These are phyloP conservation scores for Alternaria burnsii DNA, from an alignment of 2,329 filamentous ascomycete genomes.

Conservation along the genomic window DNA sequence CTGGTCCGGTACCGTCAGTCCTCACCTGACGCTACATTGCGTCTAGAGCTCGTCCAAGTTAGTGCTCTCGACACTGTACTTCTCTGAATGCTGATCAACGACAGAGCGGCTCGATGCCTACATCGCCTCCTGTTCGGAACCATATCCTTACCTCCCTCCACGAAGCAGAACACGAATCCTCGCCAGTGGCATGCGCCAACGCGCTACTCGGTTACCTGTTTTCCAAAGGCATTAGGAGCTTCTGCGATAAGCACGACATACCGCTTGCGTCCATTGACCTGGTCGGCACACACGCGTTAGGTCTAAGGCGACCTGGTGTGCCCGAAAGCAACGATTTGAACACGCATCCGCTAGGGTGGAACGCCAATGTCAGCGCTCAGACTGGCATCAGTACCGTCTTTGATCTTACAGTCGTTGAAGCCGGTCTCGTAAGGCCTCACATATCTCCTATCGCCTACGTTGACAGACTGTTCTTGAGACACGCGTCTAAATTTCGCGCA, in stretches of 20 bases:
- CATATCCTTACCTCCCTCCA: slow-evolving; percentile 66
- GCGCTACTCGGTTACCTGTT: slow-evolving; percentile 66
- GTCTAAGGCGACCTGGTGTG: slow-evolving; percentile 16
- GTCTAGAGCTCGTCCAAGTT: slow-evolving; percentile 61
- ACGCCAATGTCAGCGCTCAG: slow-evolving; percentile 61
- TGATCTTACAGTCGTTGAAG: slow-evolving; percentile 66
- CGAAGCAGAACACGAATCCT: slow-evolving; percentile 62
- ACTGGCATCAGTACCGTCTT: slow-evolving; percentile 68
- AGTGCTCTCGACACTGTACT: background rate
- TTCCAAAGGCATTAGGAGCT: slow-evolving; percentile 60
- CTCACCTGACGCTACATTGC: slow-evolving; percentile 61
- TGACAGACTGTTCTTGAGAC: slow-evolving; percentile 64
- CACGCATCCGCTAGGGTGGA: slow-evolving; percentile 63
- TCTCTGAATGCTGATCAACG: background rate
- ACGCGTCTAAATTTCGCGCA: slow-evolving; percentile 65
- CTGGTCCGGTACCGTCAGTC: slow-evolving; percentile 65
- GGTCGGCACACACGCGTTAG: slow-evolving; percentile 67
- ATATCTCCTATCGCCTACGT: slow-evolving; percentile 67
- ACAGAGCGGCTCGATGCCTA: slow-evolving; percentile 65
- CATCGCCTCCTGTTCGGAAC: slow-evolving; percentile 64
- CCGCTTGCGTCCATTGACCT: slow-evolving; percentile 60
- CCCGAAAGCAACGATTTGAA: slow-evolving; percentile 37
- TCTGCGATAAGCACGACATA: slow-evolving; percentile 58
- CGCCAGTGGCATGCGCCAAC: slow-evolving; percentile 65
- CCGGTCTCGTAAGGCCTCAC: slow-evolving; percentile 64